phyloP scores from a whole-genome alignment of 2,329 filamentous ascomycete species.

The Magnaporthiopsis incrustans region DNA sequence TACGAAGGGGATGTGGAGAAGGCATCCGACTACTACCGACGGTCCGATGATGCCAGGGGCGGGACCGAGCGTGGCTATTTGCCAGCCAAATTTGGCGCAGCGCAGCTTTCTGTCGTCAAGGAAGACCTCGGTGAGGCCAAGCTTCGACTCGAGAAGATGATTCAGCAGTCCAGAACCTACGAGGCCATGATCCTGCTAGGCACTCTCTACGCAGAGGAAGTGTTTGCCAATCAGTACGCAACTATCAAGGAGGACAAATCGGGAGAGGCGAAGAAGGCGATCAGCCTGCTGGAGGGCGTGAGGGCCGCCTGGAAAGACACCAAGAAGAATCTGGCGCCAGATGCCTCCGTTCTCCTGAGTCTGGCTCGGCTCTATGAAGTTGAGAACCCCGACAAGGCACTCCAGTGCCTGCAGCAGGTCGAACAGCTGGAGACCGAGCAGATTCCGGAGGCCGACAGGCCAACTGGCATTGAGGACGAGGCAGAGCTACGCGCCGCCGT shows the following conservation, averaged over 20 bases:
- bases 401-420: conserved; percentile 86
- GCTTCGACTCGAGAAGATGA: conserved; percentile 86
- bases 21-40: conserved; percentile 79
- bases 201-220: conserved; percentile 88
- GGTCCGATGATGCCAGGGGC: conserved; percentile 85
- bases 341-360: conserved; percentile 84
- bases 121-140: conserved; percentile 88
- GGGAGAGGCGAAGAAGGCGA: conserved; percentile 77
- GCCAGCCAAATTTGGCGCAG: conserved; percentile 88
- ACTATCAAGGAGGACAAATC: conserved; percentile 80
- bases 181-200: conserved; percentile 91
- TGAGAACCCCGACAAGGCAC: conserved; percentile 78
- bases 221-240: conserved; percentile 68
- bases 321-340: conserved; percentile 72
- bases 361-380: conserved; percentile 84
- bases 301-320: conserved; percentile 86
- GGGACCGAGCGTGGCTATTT: conserved; percentile 86
- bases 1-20: conserved; percentile 66
- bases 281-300: conserved; percentile 74
- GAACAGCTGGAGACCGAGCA: conserved; percentile 83
- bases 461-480: conserved; percentile 52
- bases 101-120: conserved; percentile 79
- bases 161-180: conserved; percentile 72
- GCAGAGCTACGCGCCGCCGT: conserved; percentile 52
- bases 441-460: conserved; percentile 61